Conservation (phyloP, 106 monocot genomes). For the Dioscorea zingiberensis region DNA sequence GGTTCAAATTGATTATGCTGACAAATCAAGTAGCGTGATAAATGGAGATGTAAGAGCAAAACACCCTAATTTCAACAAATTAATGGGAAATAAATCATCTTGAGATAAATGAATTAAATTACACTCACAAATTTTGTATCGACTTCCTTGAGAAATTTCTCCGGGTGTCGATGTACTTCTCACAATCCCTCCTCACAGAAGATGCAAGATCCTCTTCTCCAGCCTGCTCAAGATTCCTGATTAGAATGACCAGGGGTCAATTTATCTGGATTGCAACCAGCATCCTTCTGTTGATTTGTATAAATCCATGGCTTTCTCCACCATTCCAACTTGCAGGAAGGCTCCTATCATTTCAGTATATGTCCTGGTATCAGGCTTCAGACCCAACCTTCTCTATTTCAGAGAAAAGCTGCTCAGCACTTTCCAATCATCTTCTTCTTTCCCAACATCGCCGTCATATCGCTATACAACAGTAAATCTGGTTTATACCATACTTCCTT, state of each 20-base stretch:
- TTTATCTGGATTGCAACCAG: conserved; percentile 46
- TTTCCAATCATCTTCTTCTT: conserved; percentile 60
- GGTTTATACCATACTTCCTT: conserved; percentile 65
- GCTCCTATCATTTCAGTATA: conserved; percentile 82
- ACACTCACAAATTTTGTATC: conserved; percentile 54
- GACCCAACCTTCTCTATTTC: conserved; percentile 37
- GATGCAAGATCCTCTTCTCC: conserved; percentile 44
- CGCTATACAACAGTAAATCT: conserved; percentile 54
- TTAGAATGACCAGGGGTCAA: conserved; percentile 70
- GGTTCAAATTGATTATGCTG: too few relatives aligned
- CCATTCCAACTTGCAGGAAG: conserved; percentile 42
- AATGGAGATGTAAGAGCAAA: too few relatives aligned
- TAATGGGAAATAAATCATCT: too few relatives aligned
- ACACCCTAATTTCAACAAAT: too few relatives aligned
- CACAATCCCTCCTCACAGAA: conserved; percentile 50
- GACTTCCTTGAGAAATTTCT: conserved; percentile 58
- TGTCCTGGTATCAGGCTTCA: conserved; percentile 51
- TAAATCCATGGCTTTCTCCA: conserved; percentile 62
- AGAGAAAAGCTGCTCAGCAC: conserved; percentile 54
- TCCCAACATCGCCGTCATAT: conserved; percentile 73
- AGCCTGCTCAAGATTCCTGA: conserved; percentile 66
- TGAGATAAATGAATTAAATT: neutral
- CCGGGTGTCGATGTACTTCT: conserved; percentile 38
- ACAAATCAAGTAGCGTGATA: too few relatives aligned
- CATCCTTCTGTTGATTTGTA: conserved; percentile 67